Percentiles rank a stretch among this genome's conserved stretches.
Evolutionary conservation across 2,329 filamentous ascomycete species (phyloP).

Genomic region (Cladosporium halotolerans): DNA sequence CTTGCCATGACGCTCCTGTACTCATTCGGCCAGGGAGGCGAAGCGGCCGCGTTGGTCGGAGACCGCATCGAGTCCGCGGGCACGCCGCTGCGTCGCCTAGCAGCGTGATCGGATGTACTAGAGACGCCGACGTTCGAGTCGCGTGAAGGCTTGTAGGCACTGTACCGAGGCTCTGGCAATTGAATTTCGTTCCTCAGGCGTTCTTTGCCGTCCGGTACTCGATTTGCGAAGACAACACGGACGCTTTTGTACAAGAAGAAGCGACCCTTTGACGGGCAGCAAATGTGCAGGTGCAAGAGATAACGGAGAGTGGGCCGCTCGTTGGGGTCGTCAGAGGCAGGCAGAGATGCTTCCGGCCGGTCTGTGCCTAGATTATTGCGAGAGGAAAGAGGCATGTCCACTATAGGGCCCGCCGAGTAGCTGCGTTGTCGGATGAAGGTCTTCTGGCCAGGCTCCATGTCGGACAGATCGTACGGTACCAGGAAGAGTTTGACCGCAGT

Average conservation of each 20-base stretch:
- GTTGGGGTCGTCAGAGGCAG: slow-evolving; percentile 44
- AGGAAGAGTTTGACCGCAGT: slow-evolving; percentile 95
- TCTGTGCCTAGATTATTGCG: slow-evolving; percentile 46
- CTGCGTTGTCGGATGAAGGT: slow-evolving; percentile 93
- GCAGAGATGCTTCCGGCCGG: slow-evolving; percentile 47
- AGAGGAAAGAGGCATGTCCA: slow-evolving; percentile 58
- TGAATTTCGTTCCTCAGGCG: slow-evolving; percentile 85
- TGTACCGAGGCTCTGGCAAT: slow-evolving; percentile 79
- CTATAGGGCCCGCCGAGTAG: slow-evolving; percentile 80
- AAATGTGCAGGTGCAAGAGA: slow-evolving; percentile 88
- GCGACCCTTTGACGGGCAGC: slow-evolving; percentile 72
- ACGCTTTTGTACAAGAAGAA: slow-evolving; percentile 90
- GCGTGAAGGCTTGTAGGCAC: slow-evolving; percentile 65
- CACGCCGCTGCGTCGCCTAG: slow-evolving; percentile 14
- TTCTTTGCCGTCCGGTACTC: slow-evolving; percentile 92
- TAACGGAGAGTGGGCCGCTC: slow-evolving; percentile 77
- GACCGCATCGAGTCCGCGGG: slow-evolving; percentile 2
- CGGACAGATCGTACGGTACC: slow-evolving; percentile 82
- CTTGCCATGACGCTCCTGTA: neutral
- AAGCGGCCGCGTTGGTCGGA: neutral
- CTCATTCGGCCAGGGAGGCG: neutral
- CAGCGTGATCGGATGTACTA: slow-evolving; percentile 13
- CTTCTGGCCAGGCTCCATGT: slow-evolving; percentile 91
- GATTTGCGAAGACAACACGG: slow-evolving; percentile 91
- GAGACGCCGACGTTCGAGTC: slow-evolving; percentile 31